These are phyloP conservation scores for Linderniella brevidens DNA, from an alignment of 257 asterid species.

Conservation along the genomic window DNA sequence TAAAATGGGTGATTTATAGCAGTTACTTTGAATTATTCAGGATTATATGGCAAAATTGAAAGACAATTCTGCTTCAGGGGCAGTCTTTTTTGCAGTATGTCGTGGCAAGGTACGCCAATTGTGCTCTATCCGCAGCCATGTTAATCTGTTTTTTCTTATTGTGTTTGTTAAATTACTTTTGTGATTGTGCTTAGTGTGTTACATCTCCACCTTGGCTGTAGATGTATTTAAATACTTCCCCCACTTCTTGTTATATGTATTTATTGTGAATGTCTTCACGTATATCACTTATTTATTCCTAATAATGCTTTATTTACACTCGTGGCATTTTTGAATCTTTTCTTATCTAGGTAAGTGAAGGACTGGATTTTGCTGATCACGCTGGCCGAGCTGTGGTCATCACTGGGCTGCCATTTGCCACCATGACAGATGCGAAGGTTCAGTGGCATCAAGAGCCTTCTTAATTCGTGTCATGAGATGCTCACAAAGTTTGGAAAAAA, in stretches of 20 bases:
- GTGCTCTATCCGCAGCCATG: neutral
- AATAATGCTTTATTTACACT: too few relatives aligned
- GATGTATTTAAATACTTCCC: too few relatives aligned
- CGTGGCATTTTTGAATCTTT: conserved; percentile 10
- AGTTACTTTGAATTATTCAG: conserved; percentile 33
- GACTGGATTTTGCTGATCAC: conserved; percentile 93
- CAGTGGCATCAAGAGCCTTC: conserved; percentile 13
- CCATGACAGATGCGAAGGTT: conserved; percentile 87
- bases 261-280: too few relatives aligned
- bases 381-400: conserved; percentile 97
- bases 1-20: neutral
- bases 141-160: neutral
- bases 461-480: conserved; percentile 3
- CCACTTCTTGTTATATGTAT: too few relatives aligned
- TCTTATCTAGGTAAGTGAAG: conserved; percentile 78
- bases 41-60: conserved; percentile 76
- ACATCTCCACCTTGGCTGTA: too few relatives aligned
- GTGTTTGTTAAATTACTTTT: too few relatives aligned
- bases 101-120: conserved; percentile 76
- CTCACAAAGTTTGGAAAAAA: too few relatives aligned
- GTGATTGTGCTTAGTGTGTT: too few relatives aligned
- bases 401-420: conserved; percentile 91
- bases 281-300: too few relatives aligned
- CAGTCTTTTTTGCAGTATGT: conserved; percentile 91
- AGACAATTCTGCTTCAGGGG: conserved; percentile 56